Conservation (phyloP, 495 filamentous ascomycete species). For the Cryomyces antarcticus region DNA sequence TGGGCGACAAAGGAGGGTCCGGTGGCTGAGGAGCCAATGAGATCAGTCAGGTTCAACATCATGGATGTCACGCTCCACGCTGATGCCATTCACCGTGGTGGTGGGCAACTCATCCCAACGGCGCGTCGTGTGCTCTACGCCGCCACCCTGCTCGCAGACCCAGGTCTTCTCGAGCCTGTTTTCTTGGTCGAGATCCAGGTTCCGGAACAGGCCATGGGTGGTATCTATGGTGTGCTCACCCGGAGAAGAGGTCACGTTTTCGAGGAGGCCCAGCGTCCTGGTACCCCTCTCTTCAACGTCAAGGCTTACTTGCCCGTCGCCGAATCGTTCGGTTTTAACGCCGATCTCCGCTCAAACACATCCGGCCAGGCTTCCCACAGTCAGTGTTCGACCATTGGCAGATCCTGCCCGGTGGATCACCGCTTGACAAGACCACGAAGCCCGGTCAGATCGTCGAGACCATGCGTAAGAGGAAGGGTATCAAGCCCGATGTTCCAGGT, state of each 20-base stretch:
- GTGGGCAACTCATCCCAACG: conserved; percentile 96
- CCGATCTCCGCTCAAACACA: conserved; percentile 81
- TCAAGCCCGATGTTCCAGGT: conserved; percentile 84
- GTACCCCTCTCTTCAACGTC: conserved; percentile 98
- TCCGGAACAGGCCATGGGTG: conserved; percentile 95
- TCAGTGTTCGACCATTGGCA: conserved; percentile 97
- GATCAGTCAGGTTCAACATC: conserved; percentile 92
- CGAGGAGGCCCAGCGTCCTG: conserved; percentile 89
- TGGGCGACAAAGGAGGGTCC: conserved; percentile 98
- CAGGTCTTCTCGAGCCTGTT: conserved; percentile 83
- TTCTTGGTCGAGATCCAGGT: conserved; percentile 99
- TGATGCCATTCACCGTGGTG: conserved; percentile 98
- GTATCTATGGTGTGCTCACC: conserved; percentile 99
- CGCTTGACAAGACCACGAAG: conserved; percentile 70
- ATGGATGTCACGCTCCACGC: conserved; percentile 98
- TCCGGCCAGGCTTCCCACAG: conserved; percentile 98
- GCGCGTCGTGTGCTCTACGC: conserved; percentile 95
- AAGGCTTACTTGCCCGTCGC: conserved; percentile 99
- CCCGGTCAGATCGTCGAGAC: conserved; percentile 64
- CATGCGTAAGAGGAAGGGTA: conserved; percentile 97
- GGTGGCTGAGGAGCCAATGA: conserved; percentile 94
- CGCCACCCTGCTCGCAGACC: conserved; percentile 73
- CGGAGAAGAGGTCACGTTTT: conserved; percentile 97
- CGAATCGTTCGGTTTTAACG: conserved; percentile 99
- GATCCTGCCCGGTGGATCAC: conserved; percentile 80